Conservation (phyloP, 2,329 filamentous ascomycete species). For the Aspergillus brasiliensis region DNA sequence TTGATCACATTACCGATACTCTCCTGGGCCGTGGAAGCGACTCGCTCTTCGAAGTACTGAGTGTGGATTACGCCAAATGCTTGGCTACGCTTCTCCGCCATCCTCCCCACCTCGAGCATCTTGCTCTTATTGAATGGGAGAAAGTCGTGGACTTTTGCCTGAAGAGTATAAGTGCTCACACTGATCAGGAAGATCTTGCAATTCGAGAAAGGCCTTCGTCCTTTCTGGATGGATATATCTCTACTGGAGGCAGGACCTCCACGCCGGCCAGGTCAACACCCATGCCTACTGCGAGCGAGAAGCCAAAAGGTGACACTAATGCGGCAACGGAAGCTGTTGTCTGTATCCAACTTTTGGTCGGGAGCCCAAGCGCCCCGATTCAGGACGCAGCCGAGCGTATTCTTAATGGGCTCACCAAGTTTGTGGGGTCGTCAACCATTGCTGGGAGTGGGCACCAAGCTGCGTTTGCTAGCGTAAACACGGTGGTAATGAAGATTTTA, state of each 20-base stretch:
- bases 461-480: slow-evolving; percentile 76
- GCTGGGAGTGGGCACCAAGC: slow-evolving; percentile 68
- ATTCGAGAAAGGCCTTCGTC: slow-evolving; percentile 32
- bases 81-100: slow-evolving; percentile 70
- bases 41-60: slow-evolving; percentile 67
- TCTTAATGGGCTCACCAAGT: slow-evolving; percentile 58
- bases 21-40: slow-evolving; percentile 62
- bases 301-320: slow-evolving; percentile 32
- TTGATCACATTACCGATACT: slow-evolving; percentile 79
- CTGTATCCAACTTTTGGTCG: slow-evolving; percentile 66
- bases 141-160: slow-evolving; percentile 69
- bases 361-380: slow-evolving; percentile 69
- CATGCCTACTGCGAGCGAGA: slow-evolving; percentile 28
- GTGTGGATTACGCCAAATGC: slow-evolving; percentile 76
- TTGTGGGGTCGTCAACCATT: slow-evolving; percentile 63
- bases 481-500: slow-evolving; percentile 65
- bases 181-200: slow-evolving; percentile 31
- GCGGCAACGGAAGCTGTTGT: slow-evolving; percentile 61
- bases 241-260: slow-evolving; percentile 28
- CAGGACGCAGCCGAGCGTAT: slow-evolving; percentile 59
- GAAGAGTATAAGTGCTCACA: slow-evolving; percentile 55
- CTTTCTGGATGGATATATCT: slow-evolving; percentile 29
- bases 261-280: slow-evolving; percentile 35
- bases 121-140: slow-evolving; percentile 70
- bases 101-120: slow-evolving; percentile 76